phyloP scores from a whole-genome alignment of 306 rosid species.

The Coriaria nepalensis region DNA sequence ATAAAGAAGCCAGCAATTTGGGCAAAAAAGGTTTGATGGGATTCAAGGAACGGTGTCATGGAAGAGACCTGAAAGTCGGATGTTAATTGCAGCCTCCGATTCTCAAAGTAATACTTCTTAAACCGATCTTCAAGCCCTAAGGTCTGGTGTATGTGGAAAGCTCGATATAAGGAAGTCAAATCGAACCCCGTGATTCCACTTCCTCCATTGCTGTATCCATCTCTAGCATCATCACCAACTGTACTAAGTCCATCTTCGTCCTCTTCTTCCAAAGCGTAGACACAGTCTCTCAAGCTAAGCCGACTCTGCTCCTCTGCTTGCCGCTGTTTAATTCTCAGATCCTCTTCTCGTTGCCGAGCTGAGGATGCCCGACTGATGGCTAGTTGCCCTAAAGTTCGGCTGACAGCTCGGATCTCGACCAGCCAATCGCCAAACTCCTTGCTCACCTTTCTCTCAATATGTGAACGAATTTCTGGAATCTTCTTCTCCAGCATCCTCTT shows the following conservation, averaged over 20 bases:
- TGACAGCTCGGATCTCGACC: conserved; percentile 88
- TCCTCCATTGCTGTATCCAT: conserved; percentile 33
- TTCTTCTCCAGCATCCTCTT: conserved; percentile 83
- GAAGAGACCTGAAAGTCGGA: conserved; percentile 98
- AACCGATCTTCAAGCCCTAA: conserved; percentile 87
- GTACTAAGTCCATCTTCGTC: conserved; percentile 52
- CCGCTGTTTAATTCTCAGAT: conserved; percentile 91
- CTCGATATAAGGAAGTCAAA: conserved; percentile 80
- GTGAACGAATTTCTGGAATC: conserved; percentile 84
- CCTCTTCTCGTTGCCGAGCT: conserved; percentile 95
- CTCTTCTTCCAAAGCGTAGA: conserved; percentile 78
- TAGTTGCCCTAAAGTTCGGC: conserved; percentile 83
- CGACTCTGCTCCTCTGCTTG: conserved; percentile 99
- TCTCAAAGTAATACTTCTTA: conserved; percentile 82
- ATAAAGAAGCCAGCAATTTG: conserved; percentile 95
- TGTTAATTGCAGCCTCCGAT: conserved; percentile 87
- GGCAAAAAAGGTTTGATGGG: conserved; percentile 92
- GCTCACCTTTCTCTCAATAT: conserved; percentile 77
- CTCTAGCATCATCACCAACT: conserved; percentile 29
- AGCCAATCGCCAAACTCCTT: conserved; percentile 95
- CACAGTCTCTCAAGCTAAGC: conserved; percentile 83
- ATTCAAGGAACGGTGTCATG: conserved; percentile 96
- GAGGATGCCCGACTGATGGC: conserved; percentile 92
- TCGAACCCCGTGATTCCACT: conserved; percentile 60
- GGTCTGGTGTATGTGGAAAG: conserved; percentile 79